Base-by-base conservation (phyloP, 2,329 filamentous ascomycete genomes). In the Akanthomyces muscarius region DNA sequence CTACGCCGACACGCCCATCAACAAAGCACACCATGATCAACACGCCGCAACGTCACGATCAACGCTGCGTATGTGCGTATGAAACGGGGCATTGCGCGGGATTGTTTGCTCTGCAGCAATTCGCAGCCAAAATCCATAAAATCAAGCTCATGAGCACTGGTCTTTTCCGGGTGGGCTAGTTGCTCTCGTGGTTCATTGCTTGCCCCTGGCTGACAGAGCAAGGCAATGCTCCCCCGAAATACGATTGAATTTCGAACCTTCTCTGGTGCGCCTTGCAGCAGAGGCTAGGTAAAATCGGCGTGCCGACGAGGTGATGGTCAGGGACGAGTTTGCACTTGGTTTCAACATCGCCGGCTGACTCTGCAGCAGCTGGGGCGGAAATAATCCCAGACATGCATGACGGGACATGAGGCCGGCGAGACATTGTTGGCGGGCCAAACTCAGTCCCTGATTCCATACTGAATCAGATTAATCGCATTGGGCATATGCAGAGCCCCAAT, bases 301-400 rank as follows among this genome's bases (percentile, higher is more conserved):
- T 13, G 30, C n/a, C 45, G n/a, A 28, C 30, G 30, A 10, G 33
- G 30, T 18, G 2, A 33, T 30, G 25, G 11, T 14, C 30, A 38
- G 30, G 28, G 50, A 33, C 30, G 21, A 8, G 45, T 25, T 44
- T 44, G 41, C 41, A 44, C 45, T 48, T 48, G n/a, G n/a, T 48
- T 48, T 48, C n/a, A 48, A 48, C 45, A 4, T 48, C 23, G n/a
- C 21, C 10, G 14, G 45, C 14, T n/a, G 45, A 7, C 41, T 44
- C 16, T n/a, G 41, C 4, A 47, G 11, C 54, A 36, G 28, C n/a
- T 59, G 33, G 33, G 56, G 57, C 57, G 57, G 57, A 48, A 33
- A 60, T 60, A 60, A 52, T 44, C 21, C 25, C 57, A 60, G 57
- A 60, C 47, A 42, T 42, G 38, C 57, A 60, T 60, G 36, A 44